phyloP scores from a whole-genome alignment of 2,329 filamentous ascomycete genomes.

The Juglanconis oblonga region DNA sequence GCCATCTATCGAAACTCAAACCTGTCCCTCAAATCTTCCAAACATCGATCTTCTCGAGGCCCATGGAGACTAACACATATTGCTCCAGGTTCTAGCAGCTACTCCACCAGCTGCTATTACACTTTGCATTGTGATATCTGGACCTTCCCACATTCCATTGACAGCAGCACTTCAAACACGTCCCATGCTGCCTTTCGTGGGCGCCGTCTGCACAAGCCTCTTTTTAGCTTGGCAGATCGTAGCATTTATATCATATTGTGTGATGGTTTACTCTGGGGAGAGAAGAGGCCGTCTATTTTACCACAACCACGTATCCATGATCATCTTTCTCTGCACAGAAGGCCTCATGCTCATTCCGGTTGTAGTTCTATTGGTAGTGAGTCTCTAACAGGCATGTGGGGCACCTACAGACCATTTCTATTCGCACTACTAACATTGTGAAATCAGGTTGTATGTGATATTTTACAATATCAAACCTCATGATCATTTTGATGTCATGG shows the following conservation, averaged over 20 bases:
- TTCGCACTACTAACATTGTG: not conserved
- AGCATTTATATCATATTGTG: not conserved
- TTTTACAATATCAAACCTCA: not conserved
- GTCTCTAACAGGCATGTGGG: not conserved
- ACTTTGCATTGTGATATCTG: not conserved
- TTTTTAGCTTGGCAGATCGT: not conserved
- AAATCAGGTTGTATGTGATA: not conserved
- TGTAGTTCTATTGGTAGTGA: not conserved
- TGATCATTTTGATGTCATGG: not conserved
- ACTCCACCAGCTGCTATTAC: not conserved
- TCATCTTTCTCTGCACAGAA: not conserved
- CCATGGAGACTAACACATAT: not conserved
- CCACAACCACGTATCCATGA: not conserved
- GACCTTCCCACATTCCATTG: not conserved
- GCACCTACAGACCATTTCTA: not conserved
- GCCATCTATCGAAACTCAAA: too few species aligned
- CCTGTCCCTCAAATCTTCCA: too few species aligned
- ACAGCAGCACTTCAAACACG: not conserved
- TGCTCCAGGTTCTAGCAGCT: not conserved
- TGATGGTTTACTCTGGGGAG: not conserved
- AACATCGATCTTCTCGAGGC: not conserved
- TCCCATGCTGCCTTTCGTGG: not conserved
- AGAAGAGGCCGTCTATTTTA: not conserved
- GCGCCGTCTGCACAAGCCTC: not conserved
- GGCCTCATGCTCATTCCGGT: not conserved